phyloP scores from a whole-genome alignment of 768 basidiomycete genomes.

The Gyrodon lividus region DNA sequence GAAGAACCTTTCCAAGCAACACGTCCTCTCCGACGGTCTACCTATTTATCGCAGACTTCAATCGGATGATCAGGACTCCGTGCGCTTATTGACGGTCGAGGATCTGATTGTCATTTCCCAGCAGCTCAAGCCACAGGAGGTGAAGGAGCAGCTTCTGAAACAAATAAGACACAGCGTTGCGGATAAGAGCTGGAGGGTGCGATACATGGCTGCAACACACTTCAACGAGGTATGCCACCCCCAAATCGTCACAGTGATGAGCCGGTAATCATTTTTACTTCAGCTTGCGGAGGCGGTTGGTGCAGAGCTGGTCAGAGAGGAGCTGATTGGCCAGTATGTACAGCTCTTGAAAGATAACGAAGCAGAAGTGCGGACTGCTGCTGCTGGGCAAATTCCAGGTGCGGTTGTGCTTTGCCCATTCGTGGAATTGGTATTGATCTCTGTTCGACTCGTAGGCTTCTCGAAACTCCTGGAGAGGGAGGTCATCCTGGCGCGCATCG shows the following conservation, averaged over 20 bases:
- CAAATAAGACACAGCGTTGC: constrained; percentile 85
- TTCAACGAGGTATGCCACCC: constrained; percentile 78
- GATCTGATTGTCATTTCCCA: constrained; percentile 91
- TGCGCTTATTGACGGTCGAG: constrained; percentile 91
- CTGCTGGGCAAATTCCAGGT: constrained; percentile 97
- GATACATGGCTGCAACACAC: constrained; percentile 97
- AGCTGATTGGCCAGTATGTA: constrained; percentile 90
- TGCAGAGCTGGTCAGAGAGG: constrained; percentile 85
- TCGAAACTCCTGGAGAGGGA: constrained; percentile 92
- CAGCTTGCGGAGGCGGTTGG: constrained; percentile 93
- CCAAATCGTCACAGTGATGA: background rate
- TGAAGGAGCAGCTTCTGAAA: constrained; percentile 84
- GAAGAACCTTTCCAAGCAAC: constrained; percentile 73
- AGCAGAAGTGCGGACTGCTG: constrained; percentile 96
- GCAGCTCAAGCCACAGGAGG: constrained; percentile 81
- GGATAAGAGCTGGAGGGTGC: constrained; percentile 98
- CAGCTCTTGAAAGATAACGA: constrained; percentile 96
- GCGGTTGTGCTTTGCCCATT: constrained; percentile 15
- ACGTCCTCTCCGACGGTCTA: constrained; percentile 83
- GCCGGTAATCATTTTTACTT: background rate
- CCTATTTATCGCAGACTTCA: constrained; percentile 93
- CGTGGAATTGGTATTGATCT: constrained; percentile 6
- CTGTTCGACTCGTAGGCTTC: constrained; percentile 62
- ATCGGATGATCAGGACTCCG: constrained; percentile 96
- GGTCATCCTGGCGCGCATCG: constrained; percentile 86